phyloP scores from a whole-genome alignment of 228 moss, liverwort and hornwort species.

The Sphagnum fallax region DNA sequence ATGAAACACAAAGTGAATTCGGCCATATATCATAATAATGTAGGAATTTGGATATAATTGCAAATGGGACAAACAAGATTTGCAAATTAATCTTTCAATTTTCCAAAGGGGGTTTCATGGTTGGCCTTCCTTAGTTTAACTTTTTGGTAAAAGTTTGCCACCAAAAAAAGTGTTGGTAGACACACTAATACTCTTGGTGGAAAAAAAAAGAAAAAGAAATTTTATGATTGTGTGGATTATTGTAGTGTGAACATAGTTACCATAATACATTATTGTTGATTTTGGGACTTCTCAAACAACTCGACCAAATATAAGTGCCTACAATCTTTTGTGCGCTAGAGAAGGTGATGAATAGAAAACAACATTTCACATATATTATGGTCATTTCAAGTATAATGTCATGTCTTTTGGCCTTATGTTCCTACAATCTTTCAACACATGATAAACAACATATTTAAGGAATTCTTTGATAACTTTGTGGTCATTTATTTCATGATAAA shows the following conservation, averaged over 20 bases:
- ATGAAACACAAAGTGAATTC: no score
- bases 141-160: no score
- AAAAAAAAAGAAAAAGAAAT: no score
- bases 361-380: not conserved
- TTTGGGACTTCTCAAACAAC: not conserved
- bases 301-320: not conserved
- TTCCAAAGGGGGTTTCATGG: no score
- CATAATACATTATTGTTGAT: not conserved
- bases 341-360: constrained; percentile 11
- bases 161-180: no score
- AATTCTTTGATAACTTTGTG: not conserved
- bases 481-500: constrained; percentile 2
- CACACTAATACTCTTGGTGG: no score
- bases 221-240: no score
- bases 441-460: constrained; percentile 1
- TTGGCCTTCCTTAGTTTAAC: no score
- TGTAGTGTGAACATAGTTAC: not conserved
- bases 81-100: no score
- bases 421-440: not conserved
- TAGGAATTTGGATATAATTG: no score
- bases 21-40: no score
- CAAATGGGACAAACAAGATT: no score
- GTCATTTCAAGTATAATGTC: constrained; percentile 1
- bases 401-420: constrained; percentile 1
- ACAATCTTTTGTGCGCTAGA: not conserved